phyloP scores from a whole-genome alignment of 768 basidiomycete species.

The Arthromyces matolae region DNA sequence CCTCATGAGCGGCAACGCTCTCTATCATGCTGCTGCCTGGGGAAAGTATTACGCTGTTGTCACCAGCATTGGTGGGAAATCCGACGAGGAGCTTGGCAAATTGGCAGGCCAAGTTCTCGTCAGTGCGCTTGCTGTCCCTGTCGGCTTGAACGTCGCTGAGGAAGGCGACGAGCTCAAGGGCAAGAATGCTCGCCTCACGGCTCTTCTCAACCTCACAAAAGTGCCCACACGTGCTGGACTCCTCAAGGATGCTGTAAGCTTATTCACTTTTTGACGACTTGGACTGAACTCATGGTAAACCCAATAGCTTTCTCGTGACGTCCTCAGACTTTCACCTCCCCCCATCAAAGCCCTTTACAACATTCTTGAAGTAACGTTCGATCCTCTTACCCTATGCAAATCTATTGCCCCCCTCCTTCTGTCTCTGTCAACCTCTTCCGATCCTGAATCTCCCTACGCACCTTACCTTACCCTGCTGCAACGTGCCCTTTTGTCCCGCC shows the following conservation, averaged over 20 bases:
- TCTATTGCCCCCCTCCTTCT: constrained; percentile 77
- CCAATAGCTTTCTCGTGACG: constrained; percentile 71
- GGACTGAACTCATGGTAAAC: constrained; percentile 5
- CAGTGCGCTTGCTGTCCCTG: constrained; percentile 89
- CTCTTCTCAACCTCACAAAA: constrained; percentile 78
- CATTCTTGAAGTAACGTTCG: constrained; percentile 89
- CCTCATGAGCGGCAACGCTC: constrained; percentile 88
- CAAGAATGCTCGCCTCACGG: constrained; percentile 74
- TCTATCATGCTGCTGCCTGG: constrained; percentile 98
- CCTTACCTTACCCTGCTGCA: constrained; percentile 88
- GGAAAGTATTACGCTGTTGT: constrained; percentile 76
- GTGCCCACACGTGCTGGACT: constrained; percentile 86
- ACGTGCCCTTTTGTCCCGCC: constrained; percentile 85
- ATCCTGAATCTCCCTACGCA: constrained; percentile 53
- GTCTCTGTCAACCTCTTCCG: constrained; percentile 37
- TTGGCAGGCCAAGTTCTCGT: constrained; percentile 91
- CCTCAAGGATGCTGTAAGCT: constrained; percentile 78
- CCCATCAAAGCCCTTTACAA: constrained; percentile 77
- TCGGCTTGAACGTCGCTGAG: constrained; percentile 54
- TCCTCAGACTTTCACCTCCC: constrained; percentile 73
- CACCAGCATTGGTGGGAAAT: constrained; percentile 67
- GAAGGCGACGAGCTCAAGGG: constrained; percentile 49
- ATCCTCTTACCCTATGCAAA: constrained; percentile 82
- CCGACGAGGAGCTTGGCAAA: constrained; percentile 73
- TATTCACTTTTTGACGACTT: background rate